A percentile compares a stretch with the other conserved stretches of the same genome.
Conservation (phyloP, 345 rosid species). For the Lepidium sativum region DNA sequence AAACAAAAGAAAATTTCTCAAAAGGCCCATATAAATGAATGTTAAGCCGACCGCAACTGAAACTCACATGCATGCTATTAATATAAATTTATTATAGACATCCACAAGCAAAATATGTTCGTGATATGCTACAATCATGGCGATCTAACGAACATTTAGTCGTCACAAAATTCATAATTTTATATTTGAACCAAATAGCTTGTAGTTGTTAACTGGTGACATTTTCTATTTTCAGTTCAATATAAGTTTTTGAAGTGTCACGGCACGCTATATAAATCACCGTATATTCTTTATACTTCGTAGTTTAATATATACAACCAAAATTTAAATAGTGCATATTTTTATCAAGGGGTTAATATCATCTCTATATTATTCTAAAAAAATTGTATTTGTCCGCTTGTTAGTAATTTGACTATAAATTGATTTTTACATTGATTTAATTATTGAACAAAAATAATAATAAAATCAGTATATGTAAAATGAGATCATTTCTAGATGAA, state of each 20-base stretch:
- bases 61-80: conserved; percentile 19
- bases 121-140: conserved; percentile 12
- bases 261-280: background rate
- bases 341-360: too few relatives aligned
- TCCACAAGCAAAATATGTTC: conserved; percentile 16
- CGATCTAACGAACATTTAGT: conserved; percentile 7
- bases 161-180: background rate
- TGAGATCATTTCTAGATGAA: too few relatives aligned
- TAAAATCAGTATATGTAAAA: too few relatives aligned
- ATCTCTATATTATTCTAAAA: too few relatives aligned
- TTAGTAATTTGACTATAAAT: too few relatives aligned
- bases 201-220: conserved; percentile 3
- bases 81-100: conserved; percentile 7
- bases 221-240: background rate
- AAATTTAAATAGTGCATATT: too few relatives aligned
- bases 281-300: background rate
- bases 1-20: too few relatives aligned
- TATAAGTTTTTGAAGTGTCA: conserved; percentile 2
- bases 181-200: conserved; percentile 1
- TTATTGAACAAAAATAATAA: too few relatives aligned
- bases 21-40: too few relatives aligned
- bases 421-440: too few relatives aligned
- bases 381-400: too few relatives aligned
- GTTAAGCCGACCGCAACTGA: too few relatives aligned
- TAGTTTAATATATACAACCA: background rate